phyloP scores from a whole-genome alignment of 345 rosid species.

The Raphanus raphanistrum region DNA sequence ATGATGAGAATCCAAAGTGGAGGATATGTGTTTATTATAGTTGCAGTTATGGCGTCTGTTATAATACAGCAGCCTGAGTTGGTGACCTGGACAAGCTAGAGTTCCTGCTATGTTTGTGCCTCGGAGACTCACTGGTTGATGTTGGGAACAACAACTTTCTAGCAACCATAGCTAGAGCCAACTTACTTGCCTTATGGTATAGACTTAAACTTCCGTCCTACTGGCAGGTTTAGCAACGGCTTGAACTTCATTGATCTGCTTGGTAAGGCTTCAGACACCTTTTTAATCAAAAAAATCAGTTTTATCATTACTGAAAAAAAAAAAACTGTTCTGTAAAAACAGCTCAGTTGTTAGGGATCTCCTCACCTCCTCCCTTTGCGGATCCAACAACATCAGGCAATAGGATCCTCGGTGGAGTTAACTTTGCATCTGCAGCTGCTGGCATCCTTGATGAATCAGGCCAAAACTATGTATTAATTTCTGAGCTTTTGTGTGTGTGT shows the following conservation, averaged over 20 bases:
- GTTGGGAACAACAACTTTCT: constrained; percentile 80
- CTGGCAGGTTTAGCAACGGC: constrained; percentile 82
- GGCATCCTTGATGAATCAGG: constrained; percentile 89
- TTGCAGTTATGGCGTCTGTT: constrained; percentile 9
- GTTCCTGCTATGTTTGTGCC: constrained; percentile 78
- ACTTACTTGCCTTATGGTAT: constrained; percentile 84
- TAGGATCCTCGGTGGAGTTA: constrained; percentile 65
- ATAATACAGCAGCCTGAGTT: constrained; percentile 31
- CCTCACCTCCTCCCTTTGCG: constrained; percentile 62
- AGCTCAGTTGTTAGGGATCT: constrained; percentile 65
- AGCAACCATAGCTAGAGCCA: constrained; percentile 57
- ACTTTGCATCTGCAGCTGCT: constrained; percentile 89
- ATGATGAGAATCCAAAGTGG: constrained; percentile 10
- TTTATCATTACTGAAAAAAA: constrained; percentile 5
- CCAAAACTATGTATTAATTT: constrained; percentile 60
- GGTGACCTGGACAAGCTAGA: constrained; percentile 38
- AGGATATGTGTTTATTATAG: constrained; percentile 24
- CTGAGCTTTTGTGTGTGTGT: constrained; percentile 5
- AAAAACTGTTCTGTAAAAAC: constrained; percentile 21
- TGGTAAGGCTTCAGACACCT: constrained; percentile 42
- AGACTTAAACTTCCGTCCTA: constrained; percentile 64
- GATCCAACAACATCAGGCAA: constrained; percentile 63
- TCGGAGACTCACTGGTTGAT: constrained; percentile 86
- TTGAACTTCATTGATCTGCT: constrained; percentile 63
- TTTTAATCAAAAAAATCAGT: not conserved